phyloP scores from a whole-genome alignment of 1,139 yeast genomes.

The Geotrichum aggregatum region DNA sequence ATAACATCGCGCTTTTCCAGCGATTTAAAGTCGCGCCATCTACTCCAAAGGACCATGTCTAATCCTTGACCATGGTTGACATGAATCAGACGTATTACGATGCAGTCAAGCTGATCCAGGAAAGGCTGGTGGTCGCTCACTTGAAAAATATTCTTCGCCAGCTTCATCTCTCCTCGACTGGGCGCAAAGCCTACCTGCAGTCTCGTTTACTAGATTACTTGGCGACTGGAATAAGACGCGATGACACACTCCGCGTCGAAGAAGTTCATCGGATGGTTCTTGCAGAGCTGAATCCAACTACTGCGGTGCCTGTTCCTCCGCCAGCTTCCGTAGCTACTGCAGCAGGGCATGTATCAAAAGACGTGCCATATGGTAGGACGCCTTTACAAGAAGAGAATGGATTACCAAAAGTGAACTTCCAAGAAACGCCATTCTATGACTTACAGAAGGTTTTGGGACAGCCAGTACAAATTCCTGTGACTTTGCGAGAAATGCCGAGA shows the following conservation, averaged over 20 bases:
- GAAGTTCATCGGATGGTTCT: constrained; percentile 7
- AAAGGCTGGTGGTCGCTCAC: constrained; percentile 31
- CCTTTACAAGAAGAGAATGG: neutral
- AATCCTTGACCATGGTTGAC: constrained; percentile 10
- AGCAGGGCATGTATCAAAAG: neutral
- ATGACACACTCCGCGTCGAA: constrained; percentile 7
- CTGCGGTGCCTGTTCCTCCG: neutral
- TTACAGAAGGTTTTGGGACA: constrained; percentile 25
- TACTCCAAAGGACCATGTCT: constrained; percentile 4
- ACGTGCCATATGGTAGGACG: neutral
- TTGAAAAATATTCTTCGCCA: constrained; percentile 33
- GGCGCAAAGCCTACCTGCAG: constrained; percentile 35
- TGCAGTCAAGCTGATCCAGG: constrained; percentile 14
- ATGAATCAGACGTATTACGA: constrained; percentile 9
- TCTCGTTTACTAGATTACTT: constrained; percentile 30
- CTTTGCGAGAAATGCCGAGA: constrained; percentile 24
- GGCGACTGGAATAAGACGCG: constrained; percentile 15
- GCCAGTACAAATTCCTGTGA: constrained; percentile 29
- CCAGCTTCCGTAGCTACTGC: neutral
- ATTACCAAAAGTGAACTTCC: constrained; percentile 24
- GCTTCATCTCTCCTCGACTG: constrained; percentile 29
- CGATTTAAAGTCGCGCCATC: too few species aligned
- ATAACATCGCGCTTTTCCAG: too few species aligned
- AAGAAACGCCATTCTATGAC: constrained; percentile 35
- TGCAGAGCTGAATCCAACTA: constrained; percentile 8